Evolutionary conservation across 257 asterid species (phyloP).

Genomic region (Echites panduratus): DNA sequence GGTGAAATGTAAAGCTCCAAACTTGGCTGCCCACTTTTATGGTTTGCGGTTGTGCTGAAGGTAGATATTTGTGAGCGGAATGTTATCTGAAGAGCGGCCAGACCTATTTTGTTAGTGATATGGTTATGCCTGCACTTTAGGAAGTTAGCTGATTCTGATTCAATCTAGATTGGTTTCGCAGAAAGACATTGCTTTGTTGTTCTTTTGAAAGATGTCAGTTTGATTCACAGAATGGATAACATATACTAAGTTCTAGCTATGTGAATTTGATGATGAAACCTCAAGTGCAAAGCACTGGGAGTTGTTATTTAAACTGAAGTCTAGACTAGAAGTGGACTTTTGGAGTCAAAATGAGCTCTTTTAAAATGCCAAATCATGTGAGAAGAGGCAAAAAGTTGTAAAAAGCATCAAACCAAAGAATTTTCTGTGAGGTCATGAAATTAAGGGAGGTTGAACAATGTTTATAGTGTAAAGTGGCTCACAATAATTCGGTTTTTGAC

Average conservation of each 20-base stretch:
- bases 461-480: not conserved
- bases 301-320: not conserved
- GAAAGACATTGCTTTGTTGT: not conserved
- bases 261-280: not conserved
- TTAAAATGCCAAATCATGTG: not conserved
- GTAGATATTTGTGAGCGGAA: not conserved
- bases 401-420: not conserved
- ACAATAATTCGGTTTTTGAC: not conserved
- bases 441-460: not conserved
- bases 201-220: not conserved
- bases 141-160: not conserved
- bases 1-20: not conserved
- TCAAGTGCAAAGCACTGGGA: not conserved
- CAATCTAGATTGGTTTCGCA: not conserved
- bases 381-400: not conserved
- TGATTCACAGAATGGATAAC: not conserved
- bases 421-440: not conserved
- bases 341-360: not conserved
- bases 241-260: not conserved
- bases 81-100: not conserved
- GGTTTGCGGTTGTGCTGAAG: not conserved
- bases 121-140: not conserved
- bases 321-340: not conserved
- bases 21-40: not conserved
- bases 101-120: not conserved